Percentiles rank a stretch among this genome's conserved stretches.
Conservation (phyloP, 2,329 filamentous ascomycete genomes). For the Hawksworthiomyces lignivorus region DNA sequence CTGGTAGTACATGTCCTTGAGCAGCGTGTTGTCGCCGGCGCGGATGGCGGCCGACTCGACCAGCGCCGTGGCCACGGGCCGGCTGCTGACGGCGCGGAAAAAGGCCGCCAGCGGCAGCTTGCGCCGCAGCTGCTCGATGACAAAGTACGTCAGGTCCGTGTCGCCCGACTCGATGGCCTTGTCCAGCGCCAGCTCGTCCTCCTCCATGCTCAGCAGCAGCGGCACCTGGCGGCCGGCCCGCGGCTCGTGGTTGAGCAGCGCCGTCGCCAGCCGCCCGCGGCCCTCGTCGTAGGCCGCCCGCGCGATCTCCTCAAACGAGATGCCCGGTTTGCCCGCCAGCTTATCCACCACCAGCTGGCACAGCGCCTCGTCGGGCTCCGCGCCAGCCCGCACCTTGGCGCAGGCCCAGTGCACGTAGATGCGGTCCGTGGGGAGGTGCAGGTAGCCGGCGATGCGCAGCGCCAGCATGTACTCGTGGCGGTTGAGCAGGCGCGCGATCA, state of each 20-base stretch:
- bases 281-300: slow-evolving; percentile 92
- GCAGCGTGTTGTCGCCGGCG: slow-evolving; percentile 65
- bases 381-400: slow-evolving; percentile 79
- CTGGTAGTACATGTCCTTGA: slow-evolving; percentile 97
- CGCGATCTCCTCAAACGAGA: slow-evolving; percentile 93
- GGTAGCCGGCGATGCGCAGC: slow-evolving; percentile 77
- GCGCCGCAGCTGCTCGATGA: slow-evolving; percentile 79
- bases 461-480: slow-evolving; percentile 88
- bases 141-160: slow-evolving; percentile 84
- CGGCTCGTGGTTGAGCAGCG: slow-evolving; percentile 87
- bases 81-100: slow-evolving; percentile 81
- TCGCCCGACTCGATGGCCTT: slow-evolving; percentile 96
- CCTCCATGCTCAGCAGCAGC: slow-evolving; percentile 86
- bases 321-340: slow-evolving; percentile 78
- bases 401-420: slow-evolving; percentile 98
- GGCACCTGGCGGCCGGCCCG: slow-evolving; percentile 94
- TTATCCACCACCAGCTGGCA: slow-evolving; percentile 81
- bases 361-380: slow-evolving; percentile 80
- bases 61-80: slow-evolving; percentile 78
- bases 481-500: slow-evolving; percentile 80
- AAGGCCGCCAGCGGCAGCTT: slow-evolving; percentile 86
- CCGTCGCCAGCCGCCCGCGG: slow-evolving; percentile 76
- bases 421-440: slow-evolving; percentile 75
- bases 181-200: slow-evolving; percentile 89
- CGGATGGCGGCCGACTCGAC: slow-evolving; percentile 73